These are phyloP conservation scores for Agapanthus africanus DNA, from an alignment of 106 monocot species.

Conservation along the genomic window DNA sequence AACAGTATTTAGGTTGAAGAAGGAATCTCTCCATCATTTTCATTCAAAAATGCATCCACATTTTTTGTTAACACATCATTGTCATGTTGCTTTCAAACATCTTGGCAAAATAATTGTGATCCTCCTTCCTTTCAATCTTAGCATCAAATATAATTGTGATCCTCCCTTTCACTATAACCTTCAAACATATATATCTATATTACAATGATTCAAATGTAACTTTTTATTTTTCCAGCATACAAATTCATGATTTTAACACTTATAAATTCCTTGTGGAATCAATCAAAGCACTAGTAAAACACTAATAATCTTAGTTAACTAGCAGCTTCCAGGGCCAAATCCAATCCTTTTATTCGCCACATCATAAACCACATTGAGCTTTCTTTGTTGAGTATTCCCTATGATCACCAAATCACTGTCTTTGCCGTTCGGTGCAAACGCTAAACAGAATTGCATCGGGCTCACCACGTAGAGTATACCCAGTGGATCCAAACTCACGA, in stretches of 20 bases:
- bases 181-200: too few species aligned
- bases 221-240: too few species aligned
- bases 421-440: constrained; percentile 37
- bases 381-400: constrained; percentile 40
- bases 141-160: too few species aligned
- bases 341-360: constrained; percentile 19
- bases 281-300: not conserved
- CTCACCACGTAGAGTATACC: constrained; percentile 30
- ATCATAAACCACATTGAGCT: constrained; percentile 26
- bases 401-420: constrained; percentile 21
- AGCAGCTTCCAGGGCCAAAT: constrained; percentile 20
- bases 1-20: too few species aligned
- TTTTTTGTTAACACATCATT: too few species aligned
- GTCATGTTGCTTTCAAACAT: not conserved
- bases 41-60: too few species aligned
- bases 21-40: too few species aligned
- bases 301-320: not conserved
- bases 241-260: too few species aligned
- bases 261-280: too few species aligned
- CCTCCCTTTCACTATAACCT: too few species aligned
- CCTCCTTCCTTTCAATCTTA: too few species aligned
- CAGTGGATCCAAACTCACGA: constrained; percentile 25
- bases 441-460: constrained; percentile 39
- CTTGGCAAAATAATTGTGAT: not conserved
- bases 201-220: too few species aligned